Base-by-base conservation (phyloP, 2,329 filamentous ascomycete species). In the Fusarium keratoplasticum region DNA sequence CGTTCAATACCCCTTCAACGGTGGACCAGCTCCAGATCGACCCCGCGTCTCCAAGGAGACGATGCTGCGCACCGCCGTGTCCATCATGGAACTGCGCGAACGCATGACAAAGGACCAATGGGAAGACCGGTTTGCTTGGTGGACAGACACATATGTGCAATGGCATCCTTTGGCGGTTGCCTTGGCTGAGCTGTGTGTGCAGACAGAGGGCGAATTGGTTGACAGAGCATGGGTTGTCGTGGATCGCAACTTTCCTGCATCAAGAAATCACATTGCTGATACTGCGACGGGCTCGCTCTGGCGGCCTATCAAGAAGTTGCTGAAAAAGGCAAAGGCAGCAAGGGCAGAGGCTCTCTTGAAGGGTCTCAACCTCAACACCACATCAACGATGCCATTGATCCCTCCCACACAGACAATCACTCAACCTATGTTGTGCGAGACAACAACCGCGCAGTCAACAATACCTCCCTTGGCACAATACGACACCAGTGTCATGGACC, bases 101-200 rank as follows among this genome's bases (percentile, higher is more conserved):
- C 76, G 78, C 29, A 78, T 80, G 58, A 81, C 71, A 0, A 62
- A 81, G n/a, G 78, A 80, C 5, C 82, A 81, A 50, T 80, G 77
- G 76, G 66, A 77, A 1, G 80, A 82, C 14, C 79, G 83, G 4
- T 88, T 84, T 78, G 77, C 78, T 22, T 89, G 87, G 86, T 87
- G 87, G 83, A 81, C 83, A n/a, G 77, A 83, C 16, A 85, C 82
- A 1, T 89, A 87, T 77, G 85, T 88, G 16, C 87, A 88, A 67
- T 89, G 88, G 88, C 88, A 89, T 71, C 84, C 87, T 9, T 80
- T 89, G 0, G 87, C 88, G 2, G 87, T 89, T 8, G 84, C 86
- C 2, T 79, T 89, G 16, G 87, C 87, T 1, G 87, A 89, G 70
- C 81, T 89, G 25, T 89, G 87, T 75, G 80, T 83, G 4, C 85